A percentile compares a stretch with the other conserved stretches of the same genome.
These are phyloP conservation scores for Phylloporus sp. DNA, from an alignment of 768 basidiomycete genomes.

Conservation along the genomic window DNA sequence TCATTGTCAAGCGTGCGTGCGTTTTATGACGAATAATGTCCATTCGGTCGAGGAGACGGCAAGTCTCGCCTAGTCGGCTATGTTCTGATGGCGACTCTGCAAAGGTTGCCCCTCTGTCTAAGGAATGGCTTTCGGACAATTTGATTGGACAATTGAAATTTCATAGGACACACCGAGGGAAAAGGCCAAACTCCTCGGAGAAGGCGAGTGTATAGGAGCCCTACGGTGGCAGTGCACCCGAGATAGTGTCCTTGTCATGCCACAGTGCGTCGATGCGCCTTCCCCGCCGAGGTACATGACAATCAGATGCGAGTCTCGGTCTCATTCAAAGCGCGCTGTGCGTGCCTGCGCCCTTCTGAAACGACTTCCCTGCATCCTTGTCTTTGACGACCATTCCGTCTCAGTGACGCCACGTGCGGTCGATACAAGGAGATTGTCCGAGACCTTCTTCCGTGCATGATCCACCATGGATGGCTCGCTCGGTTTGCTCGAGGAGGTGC, in stretches of 20 bases:
- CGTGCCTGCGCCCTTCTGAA: not conserved
- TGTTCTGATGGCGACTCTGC: too few species aligned
- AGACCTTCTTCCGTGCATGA: not conserved
- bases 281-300: not conserved
- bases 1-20: not conserved
- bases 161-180: not conserved
- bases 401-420: conserved; percentile 3
- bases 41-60: too few species aligned
- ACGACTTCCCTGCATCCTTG: not conserved
- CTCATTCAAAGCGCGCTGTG: not conserved
- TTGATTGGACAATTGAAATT: too few species aligned
- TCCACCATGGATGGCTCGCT: conserved; percentile 21
- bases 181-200: not conserved
- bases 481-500: conserved; percentile 29
- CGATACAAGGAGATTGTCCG: not conserved
- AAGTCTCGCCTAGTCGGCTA: too few species aligned
- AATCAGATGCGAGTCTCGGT: conserved; percentile 14
- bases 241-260: not conserved
- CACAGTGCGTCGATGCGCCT: conserved; percentile 6
- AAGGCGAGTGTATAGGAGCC: not conserved
- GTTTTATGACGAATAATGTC: conserved; percentile 8
- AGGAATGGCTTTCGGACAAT: too few species aligned
- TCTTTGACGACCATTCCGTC: too few species aligned
- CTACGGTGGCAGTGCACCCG: conserved; percentile 17
- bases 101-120: too few species aligned